Base-by-base conservation (phyloP, 2,329 filamentous ascomycete species). In the Fusarium aywerte region DNA sequence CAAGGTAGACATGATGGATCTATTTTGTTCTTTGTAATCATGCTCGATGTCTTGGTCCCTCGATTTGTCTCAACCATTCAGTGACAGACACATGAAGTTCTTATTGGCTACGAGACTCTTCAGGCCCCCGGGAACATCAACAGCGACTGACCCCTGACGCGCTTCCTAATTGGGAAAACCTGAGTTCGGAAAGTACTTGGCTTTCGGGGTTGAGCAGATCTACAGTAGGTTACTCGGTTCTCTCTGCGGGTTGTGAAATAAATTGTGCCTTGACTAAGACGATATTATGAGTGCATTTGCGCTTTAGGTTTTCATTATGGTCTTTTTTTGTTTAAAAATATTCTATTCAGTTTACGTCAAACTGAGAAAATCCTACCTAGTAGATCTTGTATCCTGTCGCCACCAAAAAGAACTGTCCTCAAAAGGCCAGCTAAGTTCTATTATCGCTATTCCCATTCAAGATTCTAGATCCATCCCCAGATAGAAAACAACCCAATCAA, bases 161-260 rank as follows among this genome's bases (percentile, higher is more conserved):
- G 53, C 67, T 69, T 56, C 67, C 67, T 45, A 18, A 67, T 69
- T 53, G 43, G 67, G 67, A 57, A 39, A 53, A 53, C 48, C 20
- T 31, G 43, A 59, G 62, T 56, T 49, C 21, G 44, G 56, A 44
- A 49, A 64, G 51, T 48, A 25, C 51, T 58, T 48, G 51, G 56
- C 60, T 68, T 65, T 58, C 25, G 21, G 40, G 36, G 39, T 56
- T 29, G 36, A 27, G 44, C 12, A 25, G 45, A 36, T 36, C 45
- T 44, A 23, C n/a, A n/a, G n/a, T n/a, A n/a, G n/a, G 36, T 35
- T 48, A 49, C 44, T 45, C 33, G 43, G 53, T 44, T 54, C 39
- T 33, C 23, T 20, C 16, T 40, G 32, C 18, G 51, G 44, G 38
- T 62, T 35, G 40, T 39, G 45, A 40, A 32, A 9, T 20, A 16